Percentiles rank a stretch among this genome's conserved stretches.
phyloP scores from a whole-genome alignment of 257 asterid genomes.

The Thymus mandschuricus region DNA sequence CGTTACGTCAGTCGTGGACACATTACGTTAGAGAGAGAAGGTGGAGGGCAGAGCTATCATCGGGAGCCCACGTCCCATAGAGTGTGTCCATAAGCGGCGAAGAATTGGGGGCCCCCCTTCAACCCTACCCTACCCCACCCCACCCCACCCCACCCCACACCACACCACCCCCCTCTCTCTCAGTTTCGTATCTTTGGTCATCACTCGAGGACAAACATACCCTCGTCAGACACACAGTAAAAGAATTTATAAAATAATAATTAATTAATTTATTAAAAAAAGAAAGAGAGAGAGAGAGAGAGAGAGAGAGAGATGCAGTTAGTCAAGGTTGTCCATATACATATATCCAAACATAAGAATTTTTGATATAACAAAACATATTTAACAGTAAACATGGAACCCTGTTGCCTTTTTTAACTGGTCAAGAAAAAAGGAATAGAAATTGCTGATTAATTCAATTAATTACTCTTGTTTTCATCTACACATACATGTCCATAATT shows the following conservation, averaged over 20 bases:
- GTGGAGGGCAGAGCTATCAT: slow-evolving; percentile 44
- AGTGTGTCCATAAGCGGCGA: slow-evolving; percentile 61
- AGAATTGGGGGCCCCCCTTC: slow-evolving; percentile 34
- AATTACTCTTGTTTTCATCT: neutral
- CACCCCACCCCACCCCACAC: slow-evolving; percentile 20
- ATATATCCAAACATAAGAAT: slow-evolving; percentile 25
- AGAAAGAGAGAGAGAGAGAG: neutral
- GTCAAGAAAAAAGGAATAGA: too few species aligned
- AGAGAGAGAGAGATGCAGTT: neutral
- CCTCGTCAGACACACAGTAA: slow-evolving; percentile 54
- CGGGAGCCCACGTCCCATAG: slow-evolving; percentile 53
- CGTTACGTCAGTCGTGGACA: too few species aligned
- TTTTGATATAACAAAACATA: slow-evolving; percentile 7
- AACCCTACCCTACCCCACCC: neutral
- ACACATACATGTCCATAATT: neutral
- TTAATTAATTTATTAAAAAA: neutral
- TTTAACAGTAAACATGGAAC: slow-evolving; percentile 47
- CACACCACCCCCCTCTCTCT: slow-evolving; percentile 29
- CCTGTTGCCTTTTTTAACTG: slow-evolving; percentile 22
- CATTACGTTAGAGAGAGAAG: slow-evolving; percentile 15
- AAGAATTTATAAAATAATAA: slow-evolving; percentile 34
- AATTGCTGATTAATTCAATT: too few species aligned
- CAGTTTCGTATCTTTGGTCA: slow-evolving; percentile 39
- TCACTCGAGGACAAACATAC: slow-evolving; percentile 49
- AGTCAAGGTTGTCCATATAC: slow-evolving; percentile 41